Conservation (phyloP, 495 filamentous ascomycete genomes). For the Aspergillus conjunctus region DNA sequence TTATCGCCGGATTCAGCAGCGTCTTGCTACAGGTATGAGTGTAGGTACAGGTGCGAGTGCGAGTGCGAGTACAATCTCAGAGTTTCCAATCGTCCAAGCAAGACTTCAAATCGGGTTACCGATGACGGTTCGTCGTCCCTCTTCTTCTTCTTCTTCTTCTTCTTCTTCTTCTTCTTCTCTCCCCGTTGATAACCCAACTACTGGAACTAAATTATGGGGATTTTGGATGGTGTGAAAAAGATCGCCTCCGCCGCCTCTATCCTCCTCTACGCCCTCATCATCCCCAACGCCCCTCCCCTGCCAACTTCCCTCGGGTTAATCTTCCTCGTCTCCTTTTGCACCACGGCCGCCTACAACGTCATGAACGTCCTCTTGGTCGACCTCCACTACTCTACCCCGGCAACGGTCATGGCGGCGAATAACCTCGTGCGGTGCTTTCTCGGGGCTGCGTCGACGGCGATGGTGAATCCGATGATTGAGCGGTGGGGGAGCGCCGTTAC, state of each 20-base stretch:
- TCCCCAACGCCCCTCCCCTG: conserved; percentile 36
- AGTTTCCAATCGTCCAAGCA: conserved; percentile 48
- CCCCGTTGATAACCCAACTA: background rate
- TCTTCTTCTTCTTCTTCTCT: background rate
- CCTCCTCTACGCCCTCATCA: conserved; percentile 20
- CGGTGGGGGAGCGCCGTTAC: conserved; percentile 23
- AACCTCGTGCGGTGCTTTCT: conserved; percentile 69
- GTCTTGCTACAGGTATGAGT: background rate
- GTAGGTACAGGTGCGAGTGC: no score
- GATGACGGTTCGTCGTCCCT: conserved; percentile 26
- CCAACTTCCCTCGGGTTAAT: conserved; percentile 52
- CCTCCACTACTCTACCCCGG: conserved; percentile 59
- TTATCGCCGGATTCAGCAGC: conserved; percentile 36
- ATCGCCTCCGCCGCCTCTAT: conserved; percentile 23
- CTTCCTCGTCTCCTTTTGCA: conserved; percentile 54
- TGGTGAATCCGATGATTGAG: conserved; percentile 60
- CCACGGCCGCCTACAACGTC: conserved; percentile 56
- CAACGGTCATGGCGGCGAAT: conserved; percentile 67
- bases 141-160: conserved; percentile 4
- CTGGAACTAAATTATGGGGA: background rate
- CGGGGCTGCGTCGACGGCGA: conserved; percentile 62
- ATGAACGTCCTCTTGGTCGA: conserved; percentile 55
- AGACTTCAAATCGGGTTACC: conserved; percentile 45
- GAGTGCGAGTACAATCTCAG: background rate
- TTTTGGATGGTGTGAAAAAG: conserved; percentile 9